Evolutionary conservation across 768 basidiomycete genomes (phyloP).

Genomic region (Lactarius psammicola): DNA sequence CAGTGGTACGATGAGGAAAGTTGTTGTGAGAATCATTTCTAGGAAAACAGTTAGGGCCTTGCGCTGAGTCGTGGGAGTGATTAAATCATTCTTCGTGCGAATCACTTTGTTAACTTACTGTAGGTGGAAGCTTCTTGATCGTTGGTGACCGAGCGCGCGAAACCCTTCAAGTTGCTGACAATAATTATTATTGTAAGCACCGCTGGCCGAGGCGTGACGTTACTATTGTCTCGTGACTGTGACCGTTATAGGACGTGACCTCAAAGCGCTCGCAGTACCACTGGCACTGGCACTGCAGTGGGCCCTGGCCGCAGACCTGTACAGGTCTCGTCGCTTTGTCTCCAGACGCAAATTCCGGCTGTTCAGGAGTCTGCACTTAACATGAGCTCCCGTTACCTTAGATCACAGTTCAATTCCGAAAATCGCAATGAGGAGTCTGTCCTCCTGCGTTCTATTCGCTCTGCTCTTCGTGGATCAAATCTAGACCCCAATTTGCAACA

Average conservation of each 20-base stretch:
- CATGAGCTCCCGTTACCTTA: slow-evolving; percentile 23
- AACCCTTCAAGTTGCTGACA: too few relatives aligned
- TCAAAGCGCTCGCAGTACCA: too few relatives aligned
- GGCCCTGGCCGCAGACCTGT: too few relatives aligned
- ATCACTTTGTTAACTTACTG: too few relatives aligned
- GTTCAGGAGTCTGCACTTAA: not conserved
- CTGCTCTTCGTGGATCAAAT: slow-evolving; percentile 52
- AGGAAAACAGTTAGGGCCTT: not conserved
- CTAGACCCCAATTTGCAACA: slow-evolving; percentile 13
- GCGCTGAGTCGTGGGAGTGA: not conserved
- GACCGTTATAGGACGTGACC: not conserved
- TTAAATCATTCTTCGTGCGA: not conserved
- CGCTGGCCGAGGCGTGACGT: too few relatives aligned
- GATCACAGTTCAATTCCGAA: slow-evolving; percentile 11
- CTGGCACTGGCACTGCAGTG: too few relatives aligned
- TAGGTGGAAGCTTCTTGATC: not conserved
- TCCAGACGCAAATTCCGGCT: too few relatives aligned
- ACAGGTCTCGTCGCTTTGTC: too few relatives aligned
- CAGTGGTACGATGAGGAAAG: not conserved
- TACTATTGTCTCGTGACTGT: too few relatives aligned
- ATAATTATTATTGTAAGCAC: too few relatives aligned
- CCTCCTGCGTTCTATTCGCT: slow-evolving; percentile 56
- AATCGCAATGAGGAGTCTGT: slow-evolving; percentile 34
- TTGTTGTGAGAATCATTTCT: not conserved
- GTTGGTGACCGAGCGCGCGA: too few relatives aligned